phyloP scores from a whole-genome alignment of 495 filamentous ascomycete species.

The Daldinia grandis region DNA sequence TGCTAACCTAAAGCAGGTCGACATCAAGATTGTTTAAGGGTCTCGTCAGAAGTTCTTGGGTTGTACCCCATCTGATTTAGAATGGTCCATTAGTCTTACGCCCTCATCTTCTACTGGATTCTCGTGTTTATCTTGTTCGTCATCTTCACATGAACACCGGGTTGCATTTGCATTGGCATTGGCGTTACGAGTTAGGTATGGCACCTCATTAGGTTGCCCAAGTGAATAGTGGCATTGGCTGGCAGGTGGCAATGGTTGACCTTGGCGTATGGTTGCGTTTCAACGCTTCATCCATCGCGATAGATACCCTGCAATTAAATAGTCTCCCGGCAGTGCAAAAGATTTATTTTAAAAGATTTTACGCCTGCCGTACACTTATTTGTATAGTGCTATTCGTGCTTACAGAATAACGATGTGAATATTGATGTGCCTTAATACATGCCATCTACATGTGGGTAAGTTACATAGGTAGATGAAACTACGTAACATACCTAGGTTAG shows the following conservation, averaged over 20 bases:
- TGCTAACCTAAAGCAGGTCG: conserved; percentile 35
- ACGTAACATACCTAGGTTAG: not conserved
- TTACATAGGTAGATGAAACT: not conserved
- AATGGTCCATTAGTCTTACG: conserved; percentile 2
- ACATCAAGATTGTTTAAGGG: conserved; percentile 37
- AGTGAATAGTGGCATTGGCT: conserved; percentile 30
- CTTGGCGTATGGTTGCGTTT: conserved; percentile 48
- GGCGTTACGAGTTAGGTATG: conserved; percentile 38
- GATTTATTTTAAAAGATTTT: not conserved
- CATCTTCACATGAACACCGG: conserved; percentile 1
- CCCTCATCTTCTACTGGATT: not conserved
- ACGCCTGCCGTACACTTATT: not conserved
- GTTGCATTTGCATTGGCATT: conserved; percentile 45
- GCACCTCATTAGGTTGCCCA: conserved; percentile 15
- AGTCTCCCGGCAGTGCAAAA: conserved; percentile 31
- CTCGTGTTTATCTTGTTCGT: not conserved
- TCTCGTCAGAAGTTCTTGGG: not conserved
- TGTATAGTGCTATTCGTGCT: not conserved
- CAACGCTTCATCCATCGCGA: conserved; percentile 35
- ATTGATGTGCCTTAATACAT: not conserved
- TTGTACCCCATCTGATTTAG: conserved; percentile 14
- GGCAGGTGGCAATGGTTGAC: conserved; percentile 42
- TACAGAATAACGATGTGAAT: not conserved
- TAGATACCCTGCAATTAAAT: conserved; percentile 42
- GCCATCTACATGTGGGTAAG: not conserved